These are phyloP conservation scores for Ramichloridium luteum DNA, from an alignment of 2,329 filamentous ascomycete genomes.

Conservation along the genomic window DNA sequence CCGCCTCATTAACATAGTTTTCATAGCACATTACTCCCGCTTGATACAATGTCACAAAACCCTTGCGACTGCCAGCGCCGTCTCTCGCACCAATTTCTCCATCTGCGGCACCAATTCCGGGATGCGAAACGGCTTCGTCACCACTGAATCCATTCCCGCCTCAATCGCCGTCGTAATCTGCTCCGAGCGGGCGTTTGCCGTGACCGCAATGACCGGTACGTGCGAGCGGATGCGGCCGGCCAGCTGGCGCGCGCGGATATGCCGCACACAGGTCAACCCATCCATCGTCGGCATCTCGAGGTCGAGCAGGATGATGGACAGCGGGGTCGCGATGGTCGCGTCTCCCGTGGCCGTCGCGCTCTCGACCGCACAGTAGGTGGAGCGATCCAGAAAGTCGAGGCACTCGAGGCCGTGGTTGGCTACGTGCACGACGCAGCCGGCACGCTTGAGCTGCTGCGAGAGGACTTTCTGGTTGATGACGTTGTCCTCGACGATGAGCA, in stretches of 20 bases:
- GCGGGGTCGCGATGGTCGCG: constrained; percentile 8
- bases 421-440: constrained; percentile 20
- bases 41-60: no score
- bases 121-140: constrained; percentile 26
- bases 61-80: constrained; percentile 6
- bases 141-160: constrained; percentile 25
- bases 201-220: constrained; percentile 24
- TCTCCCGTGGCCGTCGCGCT: no score
- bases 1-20: no score
- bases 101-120: constrained; percentile 25
- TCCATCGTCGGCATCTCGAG: constrained; percentile 27
- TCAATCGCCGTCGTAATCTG: constrained; percentile 21
- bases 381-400: constrained; percentile 18
- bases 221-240: constrained; percentile 27
- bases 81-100: constrained; percentile 17
- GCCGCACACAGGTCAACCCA: constrained; percentile 20
- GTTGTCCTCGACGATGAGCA: constrained; percentile 25
- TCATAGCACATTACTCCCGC: no score
- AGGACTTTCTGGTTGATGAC: constrained; percentile 25
- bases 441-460: constrained; percentile 16
- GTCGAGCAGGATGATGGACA: constrained; percentile 23
- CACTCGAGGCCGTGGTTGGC: constrained; percentile 25
- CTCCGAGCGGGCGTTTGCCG: constrained; percentile 24
- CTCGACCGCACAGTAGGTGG: constrained; percentile 12
- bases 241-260: constrained; percentile 19